These are phyloP conservation scores for Peronosclerospora sorghi DNA, from an alignment of 352 stramenopile genomes.

Conservation along the genomic window DNA sequence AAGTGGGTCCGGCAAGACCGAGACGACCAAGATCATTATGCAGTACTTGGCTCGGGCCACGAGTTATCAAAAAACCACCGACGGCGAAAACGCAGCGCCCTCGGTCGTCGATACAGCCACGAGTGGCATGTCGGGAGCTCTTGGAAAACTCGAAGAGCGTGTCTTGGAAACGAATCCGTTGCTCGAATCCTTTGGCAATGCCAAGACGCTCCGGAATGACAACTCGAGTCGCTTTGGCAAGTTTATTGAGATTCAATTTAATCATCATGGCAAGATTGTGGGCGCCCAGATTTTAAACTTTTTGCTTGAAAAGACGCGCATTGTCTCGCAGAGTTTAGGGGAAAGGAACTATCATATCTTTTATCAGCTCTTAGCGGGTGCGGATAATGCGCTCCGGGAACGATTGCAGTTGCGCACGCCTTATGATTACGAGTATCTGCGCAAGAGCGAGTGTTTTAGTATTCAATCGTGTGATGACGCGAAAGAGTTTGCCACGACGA, in stretches of 20 bases:
- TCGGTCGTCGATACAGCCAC: conserved; percentile 29
- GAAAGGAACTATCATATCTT: conserved; percentile 98
- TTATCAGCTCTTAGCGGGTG: conserved; percentile 87
- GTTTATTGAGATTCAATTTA: conserved; percentile 96
- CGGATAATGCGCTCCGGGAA: conserved; percentile 52
- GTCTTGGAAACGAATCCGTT: conserved; percentile 84
- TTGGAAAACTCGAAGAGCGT: conserved; percentile 77
- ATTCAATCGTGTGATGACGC: conserved; percentile 64
- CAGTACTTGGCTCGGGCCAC: conserved; percentile 76
- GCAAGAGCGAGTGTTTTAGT: conserved; percentile 80
- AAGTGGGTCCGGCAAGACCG: conserved; percentile 84
- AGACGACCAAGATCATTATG: conserved; percentile 90
- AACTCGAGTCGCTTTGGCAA: conserved; percentile 96
- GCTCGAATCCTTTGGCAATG: conserved; percentile 86
- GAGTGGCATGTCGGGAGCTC: conserved; percentile 79
- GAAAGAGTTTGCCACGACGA: conserved; percentile 80
- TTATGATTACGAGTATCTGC: conserved; percentile 80
- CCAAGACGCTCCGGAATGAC: conserved; percentile 94
- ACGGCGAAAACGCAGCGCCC: conserved; percentile 7
- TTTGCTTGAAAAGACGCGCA: conserved; percentile 85
- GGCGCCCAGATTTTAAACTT: conserved; percentile 87
- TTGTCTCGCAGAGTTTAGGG: conserved; percentile 81
- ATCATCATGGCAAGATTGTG: conserved; percentile 86
- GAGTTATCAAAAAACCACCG: conserved; percentile 44
- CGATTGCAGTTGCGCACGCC: conserved; percentile 62